Percentiles rank a stretch among this genome's conserved stretches.
phyloP scores from a whole-genome alignment of 2,329 filamentous ascomycete genomes.

The Canariomyces notabilis region DNA sequence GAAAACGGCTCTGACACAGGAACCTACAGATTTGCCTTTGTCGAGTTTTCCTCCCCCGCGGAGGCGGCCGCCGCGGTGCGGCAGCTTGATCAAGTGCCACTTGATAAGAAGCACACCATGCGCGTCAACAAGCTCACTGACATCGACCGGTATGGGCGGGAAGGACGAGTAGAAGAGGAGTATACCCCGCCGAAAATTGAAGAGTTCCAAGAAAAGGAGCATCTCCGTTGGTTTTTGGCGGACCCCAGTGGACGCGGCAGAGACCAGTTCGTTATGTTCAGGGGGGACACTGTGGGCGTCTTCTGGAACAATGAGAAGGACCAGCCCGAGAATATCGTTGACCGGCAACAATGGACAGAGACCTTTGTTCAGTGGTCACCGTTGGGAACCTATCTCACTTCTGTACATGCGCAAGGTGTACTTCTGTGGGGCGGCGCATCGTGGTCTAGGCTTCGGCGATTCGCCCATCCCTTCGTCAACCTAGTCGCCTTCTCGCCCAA shows the following conservation, averaged over 20 bases:
- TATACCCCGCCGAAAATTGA: conserved; percentile 79
- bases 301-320: conserved; percentile 99
- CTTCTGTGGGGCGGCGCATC: conserved; percentile 91
- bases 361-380: conserved; percentile 98
- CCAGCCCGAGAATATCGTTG: conserved; percentile 78
- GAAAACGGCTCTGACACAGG: conserved; percentile 10
- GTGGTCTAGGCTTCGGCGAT: conserved; percentile 87
- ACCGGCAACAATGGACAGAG: conserved; percentile 95
- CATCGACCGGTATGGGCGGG: conserved; percentile 90
- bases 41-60: conserved; percentile 87
- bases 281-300: conserved; percentile 84
- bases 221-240: conserved; percentile 87
- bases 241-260: conserved; percentile 74
- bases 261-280: conserved; percentile 94
- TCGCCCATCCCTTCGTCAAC: conserved; percentile 93
- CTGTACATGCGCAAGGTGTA: conserved; percentile 91
- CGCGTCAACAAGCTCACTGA: conserved; percentile 97
- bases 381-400: conserved; percentile 87
- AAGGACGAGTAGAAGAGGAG: conserved; percentile 88
- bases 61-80: conserved; percentile 88
- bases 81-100: conserved; percentile 75
- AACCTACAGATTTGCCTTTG: conserved; percentile 69
- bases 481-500: conserved; percentile 90
- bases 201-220: conserved; percentile 86
- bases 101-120: conserved; percentile 96